phyloP scores from a whole-genome alignment of 2,329 filamentous ascomycete species.

The Fusarium drepaniforme region DNA sequence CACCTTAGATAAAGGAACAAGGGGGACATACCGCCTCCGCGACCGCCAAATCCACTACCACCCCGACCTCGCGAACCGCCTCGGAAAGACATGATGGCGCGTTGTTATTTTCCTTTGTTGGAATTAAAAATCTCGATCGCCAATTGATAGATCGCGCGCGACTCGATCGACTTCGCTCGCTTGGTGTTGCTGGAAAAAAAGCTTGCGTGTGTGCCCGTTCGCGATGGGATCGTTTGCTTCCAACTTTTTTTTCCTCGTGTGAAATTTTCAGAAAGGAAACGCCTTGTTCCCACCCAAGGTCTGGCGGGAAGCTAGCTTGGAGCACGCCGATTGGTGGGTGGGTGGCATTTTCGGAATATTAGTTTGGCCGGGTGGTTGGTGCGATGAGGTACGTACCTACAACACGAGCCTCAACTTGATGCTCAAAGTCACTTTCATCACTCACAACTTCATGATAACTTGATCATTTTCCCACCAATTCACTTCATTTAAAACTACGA shows the following conservation, averaged over 20 bases:
- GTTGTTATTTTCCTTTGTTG: background rate
- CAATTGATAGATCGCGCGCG: conserved; percentile 20
- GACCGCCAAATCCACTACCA: conserved; percentile 50
- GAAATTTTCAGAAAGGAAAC: conserved; percentile 45
- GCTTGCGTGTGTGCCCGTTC: too few relatives aligned
- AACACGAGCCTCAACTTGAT: background rate
- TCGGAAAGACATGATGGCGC: conserved; percentile 54
- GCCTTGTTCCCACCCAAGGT: conserved; percentile 28
- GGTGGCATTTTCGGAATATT: conserved; percentile 33
- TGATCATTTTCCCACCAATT: background rate
- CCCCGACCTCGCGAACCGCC: conserved; percentile 52
- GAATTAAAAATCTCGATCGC: background rate
- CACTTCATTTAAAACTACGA: background rate
- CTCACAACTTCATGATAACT: background rate
- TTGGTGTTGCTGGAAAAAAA: background rate
- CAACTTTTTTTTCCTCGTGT: conserved; percentile 44
- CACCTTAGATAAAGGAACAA: background rate
- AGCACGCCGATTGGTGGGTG: conserved; percentile 34
- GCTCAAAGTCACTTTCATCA: background rate
- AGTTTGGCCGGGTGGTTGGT: conserved; percentile 17
- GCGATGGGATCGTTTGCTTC: conserved; percentile 29
- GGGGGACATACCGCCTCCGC: conserved; percentile 51
- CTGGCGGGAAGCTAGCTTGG: conserved; percentile 37
- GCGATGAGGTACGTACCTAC: background rate
- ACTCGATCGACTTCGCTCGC: conserved; percentile 19